Evolutionary conservation across 768 basidiomycete species (phyloP).

Genomic region (Bullera alba): DNA sequence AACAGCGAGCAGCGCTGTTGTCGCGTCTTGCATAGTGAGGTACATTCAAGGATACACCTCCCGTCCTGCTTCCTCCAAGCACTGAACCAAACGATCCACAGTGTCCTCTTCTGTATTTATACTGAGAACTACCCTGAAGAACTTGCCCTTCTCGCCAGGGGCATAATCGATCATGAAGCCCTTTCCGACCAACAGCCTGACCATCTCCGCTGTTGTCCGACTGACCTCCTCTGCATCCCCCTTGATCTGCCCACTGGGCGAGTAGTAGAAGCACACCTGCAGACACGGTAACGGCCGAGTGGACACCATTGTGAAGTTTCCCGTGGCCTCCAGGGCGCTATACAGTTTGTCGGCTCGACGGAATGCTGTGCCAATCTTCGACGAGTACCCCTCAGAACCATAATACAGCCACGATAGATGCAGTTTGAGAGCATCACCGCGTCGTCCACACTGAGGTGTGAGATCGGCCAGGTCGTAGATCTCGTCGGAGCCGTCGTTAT

Average conservation of each 20-base stretch:
- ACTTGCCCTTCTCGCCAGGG: constrained; percentile 21
- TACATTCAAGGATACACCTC: too few relatives aligned
- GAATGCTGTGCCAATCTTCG: constrained; percentile 11
- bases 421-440: constrained; percentile 25
- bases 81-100: constrained; percentile 8
- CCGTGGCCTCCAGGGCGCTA: background rate
- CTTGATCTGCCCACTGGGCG: background rate
- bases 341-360: constrained; percentile 13
- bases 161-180: constrained; percentile 32
- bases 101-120: constrained; percentile 7
- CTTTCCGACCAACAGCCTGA: constrained; percentile 2
- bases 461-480: constrained; percentile 25
- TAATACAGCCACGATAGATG: constrained; percentile 26
- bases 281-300: constrained; percentile 17
- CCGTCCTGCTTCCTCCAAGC: constrained; percentile 8
- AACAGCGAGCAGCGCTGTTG: too few relatives aligned
- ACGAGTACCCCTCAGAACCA: constrained; percentile 12
- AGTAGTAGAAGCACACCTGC: constrained; percentile 27
- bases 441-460: constrained; percentile 29
- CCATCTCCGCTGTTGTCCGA: constrained; percentile 14
- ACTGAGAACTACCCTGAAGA: constrained; percentile 27
- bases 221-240: constrained; percentile 1
- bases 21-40: too few relatives aligned
- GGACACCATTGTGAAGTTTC: constrained; percentile 8
- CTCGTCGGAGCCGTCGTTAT: constrained; percentile 16